Evolutionary conservation across 1,139 yeast genomes (phyloP).

Genomic region (Saccharomyces hybrid): DNA sequence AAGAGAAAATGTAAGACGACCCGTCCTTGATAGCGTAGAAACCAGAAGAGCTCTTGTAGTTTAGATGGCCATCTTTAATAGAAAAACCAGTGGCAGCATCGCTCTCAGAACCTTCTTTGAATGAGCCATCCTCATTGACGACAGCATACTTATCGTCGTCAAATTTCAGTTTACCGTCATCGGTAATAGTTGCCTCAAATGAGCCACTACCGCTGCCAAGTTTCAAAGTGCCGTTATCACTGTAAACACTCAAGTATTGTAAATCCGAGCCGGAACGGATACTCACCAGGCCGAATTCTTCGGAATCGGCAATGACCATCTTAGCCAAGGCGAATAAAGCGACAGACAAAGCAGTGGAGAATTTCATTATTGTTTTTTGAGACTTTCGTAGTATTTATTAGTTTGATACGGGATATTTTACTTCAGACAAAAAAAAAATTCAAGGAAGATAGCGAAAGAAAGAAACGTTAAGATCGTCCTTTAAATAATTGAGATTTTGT

Average conservation of each 20-base stretch:
- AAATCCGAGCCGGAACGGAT: slow-evolving; percentile 32
- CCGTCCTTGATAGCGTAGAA: slow-evolving; percentile 21
- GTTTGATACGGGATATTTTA: background rate
- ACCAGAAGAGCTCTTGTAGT: slow-evolving; percentile 20
- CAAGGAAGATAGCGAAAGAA: background rate
- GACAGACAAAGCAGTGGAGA: slow-evolving; percentile 12
- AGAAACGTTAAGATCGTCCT: background rate
- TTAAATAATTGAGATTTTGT: background rate
- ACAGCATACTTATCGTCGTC: slow-evolving; percentile 26
- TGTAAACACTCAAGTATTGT: slow-evolving; percentile 24
- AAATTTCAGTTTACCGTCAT: slow-evolving; percentile 29
- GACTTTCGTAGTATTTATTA: slow-evolving; percentile 1
- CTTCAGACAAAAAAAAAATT: background rate
- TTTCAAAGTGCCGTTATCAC: slow-evolving; percentile 13
- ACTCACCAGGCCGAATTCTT: slow-evolving; percentile 29
- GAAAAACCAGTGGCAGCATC: slow-evolving; percentile 30
- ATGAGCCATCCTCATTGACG: slow-evolving; percentile 17
- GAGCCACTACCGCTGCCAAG: slow-evolving; percentile 12
- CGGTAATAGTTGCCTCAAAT: slow-evolving; percentile 23
- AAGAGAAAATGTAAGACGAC: slow-evolving; percentile 13
- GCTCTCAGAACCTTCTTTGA: slow-evolving; percentile 13
- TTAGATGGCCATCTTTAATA: slow-evolving; percentile 23
- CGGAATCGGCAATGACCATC: slow-evolving; percentile 30
- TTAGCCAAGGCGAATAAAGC: slow-evolving; percentile 22
- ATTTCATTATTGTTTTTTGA: slow-evolving; percentile 13